Conservation (phyloP, 169 alveolate genomes). For the Eimeria brunetti region DNA sequence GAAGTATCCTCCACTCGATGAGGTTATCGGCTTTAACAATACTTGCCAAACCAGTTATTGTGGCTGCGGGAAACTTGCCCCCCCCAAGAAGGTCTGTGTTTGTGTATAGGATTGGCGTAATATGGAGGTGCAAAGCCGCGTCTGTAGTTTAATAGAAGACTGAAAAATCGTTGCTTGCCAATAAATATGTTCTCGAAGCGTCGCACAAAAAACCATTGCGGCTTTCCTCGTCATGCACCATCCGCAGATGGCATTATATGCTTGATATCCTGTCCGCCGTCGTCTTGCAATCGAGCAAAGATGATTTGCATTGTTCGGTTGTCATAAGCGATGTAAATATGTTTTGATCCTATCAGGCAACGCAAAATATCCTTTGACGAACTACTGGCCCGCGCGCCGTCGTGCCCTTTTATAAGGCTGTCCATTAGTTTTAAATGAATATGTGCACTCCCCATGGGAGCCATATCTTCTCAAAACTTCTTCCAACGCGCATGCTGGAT, state of each 20-base stretch:
- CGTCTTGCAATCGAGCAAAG: background rate
- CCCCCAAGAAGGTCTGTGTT: background rate
- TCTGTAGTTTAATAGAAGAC: background rate
- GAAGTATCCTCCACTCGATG: background rate
- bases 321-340: background rate
- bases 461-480: background rate
- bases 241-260: background rate
- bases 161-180: background rate
- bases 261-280: background rate
- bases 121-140: background rate
- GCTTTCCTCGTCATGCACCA: background rate
- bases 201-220: background rate
- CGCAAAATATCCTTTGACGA: background rate
- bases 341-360: background rate
- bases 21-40: background rate
- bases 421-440: background rate
- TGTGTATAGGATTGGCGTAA: constrained; percentile 8
- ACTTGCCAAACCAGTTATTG: background rate
- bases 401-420: background rate
- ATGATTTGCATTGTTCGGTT: background rate
- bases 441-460: background rate
- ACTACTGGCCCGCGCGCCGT: background rate
- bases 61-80: background rate
- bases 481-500: background rate
- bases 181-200: background rate